Evolutionary conservation across 768 basidiomycete species (phyloP).

Genomic region (Solioccasus polychromus): DNA sequence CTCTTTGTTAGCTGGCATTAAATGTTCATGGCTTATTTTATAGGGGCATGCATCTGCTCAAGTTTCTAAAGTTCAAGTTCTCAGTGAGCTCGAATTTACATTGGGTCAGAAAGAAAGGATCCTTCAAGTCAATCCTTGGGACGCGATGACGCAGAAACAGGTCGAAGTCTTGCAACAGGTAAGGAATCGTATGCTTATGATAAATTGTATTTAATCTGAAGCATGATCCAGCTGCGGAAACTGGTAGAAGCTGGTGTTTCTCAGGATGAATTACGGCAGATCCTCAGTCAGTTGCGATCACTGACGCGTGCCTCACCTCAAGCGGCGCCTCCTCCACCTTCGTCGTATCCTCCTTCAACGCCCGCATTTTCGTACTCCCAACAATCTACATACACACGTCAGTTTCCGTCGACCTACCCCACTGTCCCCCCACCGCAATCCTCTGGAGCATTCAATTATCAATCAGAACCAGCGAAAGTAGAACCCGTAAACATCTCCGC

Average conservation of each 20-base stretch:
- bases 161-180: conserved; percentile 82
- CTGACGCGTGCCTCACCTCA: conserved; percentile 47
- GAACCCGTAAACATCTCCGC: conserved; percentile 31
- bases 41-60: conserved; percentile 40
- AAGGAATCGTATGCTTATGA: conserved; percentile 21
- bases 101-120: conserved; percentile 77
- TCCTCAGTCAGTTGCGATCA: conserved; percentile 65
- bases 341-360: conserved; percentile 21
- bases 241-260: conserved; percentile 79
- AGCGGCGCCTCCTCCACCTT: conserved; percentile 30
- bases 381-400: conserved; percentile 27
- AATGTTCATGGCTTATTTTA: conserved; percentile 18
- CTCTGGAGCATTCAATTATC: conserved; percentile 27
- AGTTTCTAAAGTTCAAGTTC: conserved; percentile 74
- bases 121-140: conserved; percentile 70
- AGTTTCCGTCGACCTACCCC: conserved; percentile 31
- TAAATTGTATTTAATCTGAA: conserved; percentile 5
- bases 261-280: conserved; percentile 75
- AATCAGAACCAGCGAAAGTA: conserved; percentile 23
- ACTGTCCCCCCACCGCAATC: conserved; percentile 33
- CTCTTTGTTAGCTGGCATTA: not conserved
- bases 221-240: conserved; percentile 50
- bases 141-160: conserved; percentile 64
- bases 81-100: conserved; percentile 79
- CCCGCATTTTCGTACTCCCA: conserved; percentile 31